Base-by-base conservation (phyloP, 177 flowering plant genomes). In the Vitis hybrid region DNA sequence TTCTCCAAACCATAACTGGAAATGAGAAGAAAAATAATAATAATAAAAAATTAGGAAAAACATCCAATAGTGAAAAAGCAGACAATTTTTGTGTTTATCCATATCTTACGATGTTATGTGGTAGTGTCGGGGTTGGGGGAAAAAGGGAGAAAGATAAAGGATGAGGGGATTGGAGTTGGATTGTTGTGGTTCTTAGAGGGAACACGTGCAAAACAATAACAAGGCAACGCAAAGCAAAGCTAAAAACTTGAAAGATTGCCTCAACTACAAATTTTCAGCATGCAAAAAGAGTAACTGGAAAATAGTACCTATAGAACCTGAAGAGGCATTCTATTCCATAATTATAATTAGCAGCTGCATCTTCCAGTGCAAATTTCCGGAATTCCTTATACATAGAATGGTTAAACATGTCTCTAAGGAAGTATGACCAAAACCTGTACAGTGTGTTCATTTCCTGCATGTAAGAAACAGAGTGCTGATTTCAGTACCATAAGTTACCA, bases 381-480 rank as follows among this genome's bases (percentile, higher is more conserved):
- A 95, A 95, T 49, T 92, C 98, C 64, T 89, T 75, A 69, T 95
- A 95, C 98, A 95, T 95, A 4, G 96, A 87, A 77, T 85, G 83
- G 22, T 71, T 65, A 73, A 89, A 93, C 84, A 82, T 73, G 53
- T 85, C 78, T 79, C 99, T 82, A 12, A 95, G 88, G 70, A 93
- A 95, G 79, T 85, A 91, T 22, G 92, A 87, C 99, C 99, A 95
- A 79, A 95, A 95, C 61, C 98, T 77, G 76, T 95, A 95, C 1
- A 95, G 80, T 14, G 93, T 90, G 73, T 93, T 95, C 99, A 95
- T 95, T 90, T 95, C 99, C 99, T 95, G 91, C 84, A 87, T 50
- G 50, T 7, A 63, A 65, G 59, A 62, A 51, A 12, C 20, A 31
- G 38, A 57, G 38, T 19, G 20, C 56, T 62, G 15, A 58, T 53